Evolutionary conservation across 2,329 filamentous ascomycete species (phyloP).

Genomic region (Stemphylium beticola): DNA sequence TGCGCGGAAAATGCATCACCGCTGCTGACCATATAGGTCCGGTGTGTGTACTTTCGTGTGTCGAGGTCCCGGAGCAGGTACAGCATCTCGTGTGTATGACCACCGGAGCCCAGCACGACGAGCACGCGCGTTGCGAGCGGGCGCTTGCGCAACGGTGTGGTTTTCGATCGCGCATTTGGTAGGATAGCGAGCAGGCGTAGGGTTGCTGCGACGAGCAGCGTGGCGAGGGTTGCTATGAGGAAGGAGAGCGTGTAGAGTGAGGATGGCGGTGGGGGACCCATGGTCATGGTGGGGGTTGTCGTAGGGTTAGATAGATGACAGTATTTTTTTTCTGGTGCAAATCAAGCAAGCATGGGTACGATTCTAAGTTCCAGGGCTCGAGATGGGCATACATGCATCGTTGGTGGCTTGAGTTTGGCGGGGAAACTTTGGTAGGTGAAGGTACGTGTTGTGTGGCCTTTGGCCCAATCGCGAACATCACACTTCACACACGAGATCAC

Average conservation of each 20-base stretch:
- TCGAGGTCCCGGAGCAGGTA: conserved; percentile 72
- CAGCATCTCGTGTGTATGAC: conserved; percentile 94
- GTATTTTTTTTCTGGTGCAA: not conserved
- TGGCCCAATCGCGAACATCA: conserved; percentile 11
- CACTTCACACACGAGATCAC: conserved; percentile 8
- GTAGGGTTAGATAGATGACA: not conserved
- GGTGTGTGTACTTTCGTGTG: conserved; percentile 59
- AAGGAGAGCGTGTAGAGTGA: conserved; percentile 36
- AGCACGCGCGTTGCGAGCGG: conserved; percentile 65
- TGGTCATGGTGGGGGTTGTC: conserved; percentile 25
- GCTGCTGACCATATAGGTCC: conserved; percentile 81
- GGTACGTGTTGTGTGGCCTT: conserved; percentile 7
- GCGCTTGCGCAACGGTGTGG: conserved; percentile 27
- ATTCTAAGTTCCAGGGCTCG: not conserved
- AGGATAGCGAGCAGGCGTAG: conserved; percentile 52
- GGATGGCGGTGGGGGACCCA: conserved; percentile 23
- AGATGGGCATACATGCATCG: not conserved
- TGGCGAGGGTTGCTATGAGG: conserved; percentile 41
- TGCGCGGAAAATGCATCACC: conserved; percentile 75
- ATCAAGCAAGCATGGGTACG: too few relatives aligned
- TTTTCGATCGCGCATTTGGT: conserved; percentile 35
- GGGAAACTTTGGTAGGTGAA: not conserved
- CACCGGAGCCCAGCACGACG: conserved; percentile 87
- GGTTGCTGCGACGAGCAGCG: conserved; percentile 41
- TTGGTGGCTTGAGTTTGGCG: not conserved